These are phyloP conservation scores for Thermochaetoides thermophila DNA, from an alignment of 495 filamentous ascomycete genomes.

Conservation along the genomic window DNA sequence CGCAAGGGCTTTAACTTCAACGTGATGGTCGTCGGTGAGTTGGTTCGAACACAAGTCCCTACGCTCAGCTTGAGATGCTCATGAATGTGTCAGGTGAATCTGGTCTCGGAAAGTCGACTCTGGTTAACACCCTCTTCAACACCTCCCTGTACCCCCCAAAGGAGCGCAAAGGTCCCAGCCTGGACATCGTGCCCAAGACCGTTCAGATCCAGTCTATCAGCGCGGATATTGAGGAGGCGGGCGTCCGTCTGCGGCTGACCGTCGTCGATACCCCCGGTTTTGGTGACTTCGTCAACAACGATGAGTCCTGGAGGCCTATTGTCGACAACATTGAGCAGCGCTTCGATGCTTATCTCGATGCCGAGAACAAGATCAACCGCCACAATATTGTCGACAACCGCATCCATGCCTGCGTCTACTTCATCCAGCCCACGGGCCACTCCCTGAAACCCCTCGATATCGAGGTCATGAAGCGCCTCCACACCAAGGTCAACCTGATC, in stretches of 20 bases:
- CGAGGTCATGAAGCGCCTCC: slow-evolving; percentile 95
- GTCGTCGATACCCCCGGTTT: slow-evolving; percentile 98
- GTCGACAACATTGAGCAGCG: slow-evolving; percentile 98
- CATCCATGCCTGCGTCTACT: slow-evolving; percentile 96
- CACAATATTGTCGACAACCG: slow-evolving; percentile 99
- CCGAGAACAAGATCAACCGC: slow-evolving; percentile 99
- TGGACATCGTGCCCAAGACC: slow-evolving; percentile 98
- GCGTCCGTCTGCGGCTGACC: slow-evolving; percentile 89
- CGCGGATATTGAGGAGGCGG: slow-evolving; percentile 97
- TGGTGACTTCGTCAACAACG: slow-evolving; percentile 99
- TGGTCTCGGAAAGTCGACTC: slow-evolving; percentile 94
- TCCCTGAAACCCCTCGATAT: slow-evolving; percentile 98
- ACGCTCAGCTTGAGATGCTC: no score
- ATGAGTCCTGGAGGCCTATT: slow-evolving; percentile 97
- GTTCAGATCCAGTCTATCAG: slow-evolving; percentile 97
- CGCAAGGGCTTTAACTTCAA: slow-evolving; percentile 99
- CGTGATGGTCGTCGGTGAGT: slow-evolving; percentile 97
- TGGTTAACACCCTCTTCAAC: slow-evolving; percentile 99
- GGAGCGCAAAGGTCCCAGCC: slow-evolving; percentile 89
- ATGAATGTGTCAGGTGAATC: slow-evolving; percentile 99
- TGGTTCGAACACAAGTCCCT: no score
- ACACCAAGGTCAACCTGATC: slow-evolving; percentile 99
- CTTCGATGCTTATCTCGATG: slow-evolving; percentile 94
- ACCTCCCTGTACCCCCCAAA: slow-evolving; percentile 97
- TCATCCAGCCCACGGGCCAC: slow-evolving; percentile 97